Evolutionary conservation across 495 filamentous ascomycete genomes (phyloP), one percentile per base, ranked within the genome.

Genomic region (Xeromyces bisporus): DNA sequence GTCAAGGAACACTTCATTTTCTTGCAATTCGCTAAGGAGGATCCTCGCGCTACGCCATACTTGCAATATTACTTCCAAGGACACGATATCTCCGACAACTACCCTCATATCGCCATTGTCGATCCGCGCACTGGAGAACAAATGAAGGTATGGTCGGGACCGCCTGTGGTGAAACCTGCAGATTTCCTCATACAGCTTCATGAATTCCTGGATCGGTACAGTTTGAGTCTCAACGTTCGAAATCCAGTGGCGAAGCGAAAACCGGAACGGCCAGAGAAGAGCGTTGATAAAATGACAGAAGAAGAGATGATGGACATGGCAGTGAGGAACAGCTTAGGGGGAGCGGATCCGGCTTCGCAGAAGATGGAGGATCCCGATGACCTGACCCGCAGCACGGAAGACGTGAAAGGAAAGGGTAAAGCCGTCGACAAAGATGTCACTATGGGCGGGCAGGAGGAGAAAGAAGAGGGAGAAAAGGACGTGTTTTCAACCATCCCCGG

Each of bases 291-390:
- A 5, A 87, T 97, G 77, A 93, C 83, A 0, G 89, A 97, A 44
- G 86, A 94, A 40, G 84, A 97, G 51, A 87, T 87, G 84, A 63
- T 97, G 44, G 76, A 91, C 50, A 72, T 93, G 65, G 89, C 91
- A 0, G 52, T 97, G 55, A 71, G 81, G 43, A 87, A 89, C 53
- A 92, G 83, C 42, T 60, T 93, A 3, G 73, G 56, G 14, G 50
- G 35, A 26, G 46, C 50, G 3, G 48, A 36, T 13, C 30, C 41
- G 24, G 46, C 52, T 14, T 40, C 52, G 6, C 60, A 30, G 41
- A 65, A 46, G 43, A 53, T 35, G 29, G 62, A 61, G 33, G 87
- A 97, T 49, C 87, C 86, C 0, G 87, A 96, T 54, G 75, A 77
- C 18, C 58, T 93, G 35, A 94, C 89, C 1, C 73, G 74, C 38